Evolutionary conservation across 768 basidiomycete genomes (phyloP), one percentile per base, ranked within the genome.

Genomic region (Hygrophorus russula): DNA sequence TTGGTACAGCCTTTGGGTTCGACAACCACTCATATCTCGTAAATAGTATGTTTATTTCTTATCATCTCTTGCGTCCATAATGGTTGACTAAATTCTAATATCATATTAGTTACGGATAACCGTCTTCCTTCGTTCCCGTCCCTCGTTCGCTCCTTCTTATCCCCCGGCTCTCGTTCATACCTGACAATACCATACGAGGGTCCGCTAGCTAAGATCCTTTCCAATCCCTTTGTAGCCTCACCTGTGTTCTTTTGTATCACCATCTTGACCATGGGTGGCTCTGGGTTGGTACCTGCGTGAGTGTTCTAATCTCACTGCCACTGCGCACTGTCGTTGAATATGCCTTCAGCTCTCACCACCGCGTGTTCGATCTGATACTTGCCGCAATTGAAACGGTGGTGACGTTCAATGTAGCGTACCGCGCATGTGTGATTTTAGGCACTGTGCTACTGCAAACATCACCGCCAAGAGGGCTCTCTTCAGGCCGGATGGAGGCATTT

Each of bases 391-490:
- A 91, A 42, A 82, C 91, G 0, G 56, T 81, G 9, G 64, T 86
- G 12, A 94, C 91, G 3, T 86, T 85, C 59, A 74, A 76, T 31
- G 70, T 93, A 17, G 85, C 96, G 0, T 94, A 92, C 57, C 77
- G 81, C 1, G 83, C 92, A 0, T 89, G 81, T 32, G 69, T 81
- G 9, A 76, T 87, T 0, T 82, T 94, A 10, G 94, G 90, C 2
- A 78, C 81, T 5, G 81, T 91, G 1, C 67, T 99, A 2, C 60
- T 98, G 11, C 96, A 98, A 61, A 98, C 96, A 0, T 77, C 90
- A 0, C 93, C 93, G 2, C 64, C 68, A 10, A 59, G 80, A n/a
- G 73, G 76, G 1, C 48, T 70, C 3, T 58, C 70, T 2, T 71
- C 71, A 18, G 78, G 75, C 0, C 75, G 81, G 46, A 91, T 93